Evolutionary conservation across 2,329 filamentous ascomycete species (phyloP).

Genomic region (Aspergillus sp.): DNA sequence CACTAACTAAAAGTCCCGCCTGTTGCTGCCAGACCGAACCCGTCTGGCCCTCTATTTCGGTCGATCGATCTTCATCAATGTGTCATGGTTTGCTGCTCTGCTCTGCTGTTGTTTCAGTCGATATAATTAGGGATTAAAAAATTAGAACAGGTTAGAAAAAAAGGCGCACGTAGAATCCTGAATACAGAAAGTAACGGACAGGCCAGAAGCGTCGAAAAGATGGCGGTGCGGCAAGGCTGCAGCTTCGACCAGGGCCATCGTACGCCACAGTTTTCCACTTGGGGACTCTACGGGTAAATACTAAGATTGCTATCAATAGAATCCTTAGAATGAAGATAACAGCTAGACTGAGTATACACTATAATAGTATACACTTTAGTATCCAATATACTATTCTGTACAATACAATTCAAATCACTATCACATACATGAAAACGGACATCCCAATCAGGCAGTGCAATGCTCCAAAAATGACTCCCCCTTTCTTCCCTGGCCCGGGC

Average conservation of each 20-base stretch:
- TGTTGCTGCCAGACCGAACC: neutral
- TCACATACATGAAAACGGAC: neutral
- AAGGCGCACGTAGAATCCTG: neutral
- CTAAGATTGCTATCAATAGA: neutral
- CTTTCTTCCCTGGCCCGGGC: conserved; percentile 2
- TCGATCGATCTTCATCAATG: neutral
- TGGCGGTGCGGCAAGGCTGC: conserved; percentile 14
- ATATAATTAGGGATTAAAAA: neutral
- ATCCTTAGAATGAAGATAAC: too few species aligned
- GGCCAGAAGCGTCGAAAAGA: conserved; percentile 6
- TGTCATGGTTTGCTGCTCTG: conserved; percentile 1
- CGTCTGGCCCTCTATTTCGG: neutral
- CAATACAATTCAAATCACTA: too few species aligned
- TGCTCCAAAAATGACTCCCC: conserved; percentile 8
- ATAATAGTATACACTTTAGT: too few species aligned
- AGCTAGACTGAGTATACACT: too few species aligned
- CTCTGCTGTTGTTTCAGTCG: neutral
- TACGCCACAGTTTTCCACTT: conserved; percentile 8
- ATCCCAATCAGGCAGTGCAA: neutral
- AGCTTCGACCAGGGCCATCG: conserved; percentile 14
- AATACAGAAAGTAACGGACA: neutral
- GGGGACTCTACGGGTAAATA: too few species aligned
- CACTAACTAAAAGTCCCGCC: too few species aligned
- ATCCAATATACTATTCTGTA: too few species aligned
- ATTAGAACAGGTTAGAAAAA: too few species aligned